A percentile compares a stretch with the other conserved stretches of the same genome.
Conservation (phyloP, 768 basidiomycete genomes). For the Lyophyllum decastes region DNA sequence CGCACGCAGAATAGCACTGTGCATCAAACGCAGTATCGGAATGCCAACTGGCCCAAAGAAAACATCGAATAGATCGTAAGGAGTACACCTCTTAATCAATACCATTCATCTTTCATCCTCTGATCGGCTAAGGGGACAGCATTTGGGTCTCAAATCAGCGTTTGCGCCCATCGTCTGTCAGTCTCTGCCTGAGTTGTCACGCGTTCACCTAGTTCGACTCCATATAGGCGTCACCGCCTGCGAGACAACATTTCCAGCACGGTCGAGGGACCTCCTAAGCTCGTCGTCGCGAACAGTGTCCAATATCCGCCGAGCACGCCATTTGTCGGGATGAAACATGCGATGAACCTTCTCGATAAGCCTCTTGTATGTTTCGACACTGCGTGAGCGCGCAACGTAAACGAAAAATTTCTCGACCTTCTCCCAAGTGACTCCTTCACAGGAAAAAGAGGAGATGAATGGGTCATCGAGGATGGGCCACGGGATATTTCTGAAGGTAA, state of each 20-base stretch:
- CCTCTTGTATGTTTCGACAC: slow-evolving; percentile 41
- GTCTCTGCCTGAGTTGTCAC: no score
- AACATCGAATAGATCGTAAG: no score
- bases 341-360: slow-evolving; percentile 55
- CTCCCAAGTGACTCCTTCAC: slow-evolving; percentile 35
- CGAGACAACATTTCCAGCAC: slow-evolving; percentile 55
- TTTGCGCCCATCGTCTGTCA: no score
- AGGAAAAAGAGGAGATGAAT: background rate
- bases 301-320: slow-evolving; percentile 52
- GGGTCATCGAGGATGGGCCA: slow-evolving; percentile 3
- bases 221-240: slow-evolving; percentile 62
- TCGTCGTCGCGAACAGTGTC: slow-evolving; percentile 42
- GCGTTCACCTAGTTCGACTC: slow-evolving; percentile 33
- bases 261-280: slow-evolving; percentile 41
- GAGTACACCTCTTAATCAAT: no score
- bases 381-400: slow-evolving; percentile 37
- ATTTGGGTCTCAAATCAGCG: no score
- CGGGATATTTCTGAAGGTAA: background rate
- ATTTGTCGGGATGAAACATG: slow-evolving; percentile 61
- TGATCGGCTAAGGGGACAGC: no score
- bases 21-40: no score
- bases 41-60: no score
- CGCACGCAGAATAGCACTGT: no score
- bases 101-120: no score
- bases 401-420: slow-evolving; percentile 57